Conservation (phyloP, 1,139 yeast genomes). For the Trichomonascaceae sp. region DNA sequence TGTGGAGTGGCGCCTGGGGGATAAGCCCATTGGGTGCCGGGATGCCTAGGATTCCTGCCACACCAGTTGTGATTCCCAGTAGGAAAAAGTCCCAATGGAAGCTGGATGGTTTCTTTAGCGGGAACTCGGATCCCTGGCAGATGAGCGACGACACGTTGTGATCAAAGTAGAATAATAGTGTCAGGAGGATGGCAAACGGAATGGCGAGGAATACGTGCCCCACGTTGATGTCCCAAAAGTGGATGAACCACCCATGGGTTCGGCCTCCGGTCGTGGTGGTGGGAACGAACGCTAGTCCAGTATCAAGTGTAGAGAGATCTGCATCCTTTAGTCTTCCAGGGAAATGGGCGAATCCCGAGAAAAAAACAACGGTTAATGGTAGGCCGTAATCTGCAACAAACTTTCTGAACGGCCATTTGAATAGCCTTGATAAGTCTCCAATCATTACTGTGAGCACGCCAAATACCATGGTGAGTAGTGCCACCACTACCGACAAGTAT, state of each 20-base stretch:
- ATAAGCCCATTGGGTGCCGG: slow-evolving; percentile 95
- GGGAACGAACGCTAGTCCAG: slow-evolving; percentile 64
- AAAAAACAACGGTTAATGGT: slow-evolving; percentile 71
- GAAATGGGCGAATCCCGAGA: slow-evolving; percentile 84
- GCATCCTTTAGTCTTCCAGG: slow-evolving; percentile 55
- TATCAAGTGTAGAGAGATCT: slow-evolving; percentile 49
- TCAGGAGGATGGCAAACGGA: slow-evolving; percentile 80
- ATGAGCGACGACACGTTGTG: slow-evolving; percentile 89
- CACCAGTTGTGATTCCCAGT: slow-evolving; percentile 74
- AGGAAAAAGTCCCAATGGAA: slow-evolving; percentile 90
- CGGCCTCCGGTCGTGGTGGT: slow-evolving; percentile 33
- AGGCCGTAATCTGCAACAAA: slow-evolving; percentile 77
- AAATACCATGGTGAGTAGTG: slow-evolving; percentile 58
- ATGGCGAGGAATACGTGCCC: slow-evolving; percentile 75
- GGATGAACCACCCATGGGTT: slow-evolving; percentile 59
- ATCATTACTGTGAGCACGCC: slow-evolving; percentile 56
- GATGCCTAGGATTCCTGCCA: slow-evolving; percentile 75
- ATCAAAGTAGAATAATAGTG: slow-evolving; percentile 81
- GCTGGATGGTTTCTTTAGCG: slow-evolving; percentile 70
- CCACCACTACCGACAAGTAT: slow-evolving; percentile 61
- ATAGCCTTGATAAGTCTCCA: slow-evolving; percentile 47
- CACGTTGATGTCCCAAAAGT: slow-evolving; percentile 63
- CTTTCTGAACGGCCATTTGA: slow-evolving; percentile 48
- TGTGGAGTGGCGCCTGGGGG: slow-evolving; percentile 94
- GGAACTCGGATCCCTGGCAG: slow-evolving; percentile 76